phyloP scores from a whole-genome alignment of 768 basidiomycete species.

The Termitomyces sp. region DNA sequence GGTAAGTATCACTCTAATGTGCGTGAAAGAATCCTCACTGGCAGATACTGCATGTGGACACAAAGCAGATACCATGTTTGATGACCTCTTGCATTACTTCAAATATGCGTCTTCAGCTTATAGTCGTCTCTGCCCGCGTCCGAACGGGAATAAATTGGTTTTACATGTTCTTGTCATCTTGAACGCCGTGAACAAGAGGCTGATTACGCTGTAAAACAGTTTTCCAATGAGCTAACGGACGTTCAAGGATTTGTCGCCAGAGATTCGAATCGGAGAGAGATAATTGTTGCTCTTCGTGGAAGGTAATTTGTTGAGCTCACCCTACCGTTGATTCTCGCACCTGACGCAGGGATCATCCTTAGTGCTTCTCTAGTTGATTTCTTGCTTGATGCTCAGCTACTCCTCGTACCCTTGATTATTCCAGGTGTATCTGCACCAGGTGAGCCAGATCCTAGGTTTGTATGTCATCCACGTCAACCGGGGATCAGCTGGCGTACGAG shows the following conservation, averaged over 20 bases:
- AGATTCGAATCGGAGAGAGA: conserved; percentile 38
- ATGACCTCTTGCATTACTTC: conserved; percentile 46
- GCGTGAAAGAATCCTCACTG: not conserved
- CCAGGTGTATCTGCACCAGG: conserved; percentile 39
- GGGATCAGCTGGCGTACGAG: conserved; percentile 30
- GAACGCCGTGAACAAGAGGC: not conserved
- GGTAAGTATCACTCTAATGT: not conserved
- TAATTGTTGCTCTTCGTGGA: conserved; percentile 45
- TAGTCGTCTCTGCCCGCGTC: conserved; percentile 36
- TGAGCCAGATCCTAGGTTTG: conserved; percentile 13
- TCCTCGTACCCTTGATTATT: conserved; percentile 37
- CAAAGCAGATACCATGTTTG: conserved; percentile 28
- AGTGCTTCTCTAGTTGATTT: conserved; percentile 39
- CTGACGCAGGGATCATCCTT: not conserved
- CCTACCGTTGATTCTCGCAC: not conserved
- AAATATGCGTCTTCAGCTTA: conserved; percentile 53
- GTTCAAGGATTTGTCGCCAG: conserved; percentile 47
- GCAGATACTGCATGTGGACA: not conserved
- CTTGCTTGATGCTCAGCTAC: conserved; percentile 35
- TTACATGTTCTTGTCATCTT: conserved; percentile 12
- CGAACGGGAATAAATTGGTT: conserved; percentile 44
- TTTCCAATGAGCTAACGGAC: conserved; percentile 36
- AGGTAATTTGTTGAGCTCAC: conserved; percentile 27
- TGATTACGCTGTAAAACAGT: conserved; percentile 19
- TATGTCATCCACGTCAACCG: not conserved